Evolutionary conservation across 2,329 filamentous ascomycete genomes (phyloP), one percentile per base, ranked within the genome.

Genomic region (Pyrenophora seminiperda): DNA sequence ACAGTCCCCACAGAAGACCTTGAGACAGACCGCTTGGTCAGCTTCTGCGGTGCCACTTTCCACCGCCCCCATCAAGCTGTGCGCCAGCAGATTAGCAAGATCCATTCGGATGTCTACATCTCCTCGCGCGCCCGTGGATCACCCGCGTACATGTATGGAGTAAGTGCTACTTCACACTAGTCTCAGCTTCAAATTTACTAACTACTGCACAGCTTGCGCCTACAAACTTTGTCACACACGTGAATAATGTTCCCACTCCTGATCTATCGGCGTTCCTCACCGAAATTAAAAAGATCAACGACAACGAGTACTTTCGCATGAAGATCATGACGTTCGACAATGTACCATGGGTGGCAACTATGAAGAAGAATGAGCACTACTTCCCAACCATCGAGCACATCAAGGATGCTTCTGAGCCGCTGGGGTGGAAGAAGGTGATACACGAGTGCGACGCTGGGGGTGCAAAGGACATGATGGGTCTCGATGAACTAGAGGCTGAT

Each of bases 351-450:
- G 91, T 99, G n/a, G 90, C 95, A 31, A 99, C 94, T 7, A 96
- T 99, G 90, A 99, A 99, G 85, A 97, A 97, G 83, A 97, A 97
- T 64, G 93, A 99, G 71, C 94, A 99, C 75, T 99, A 99, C 73
- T 87, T 87, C 75, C 83, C 84, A 2, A 87, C 85, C 53, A 81
- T 85, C 22, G 84, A 87, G 70, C 86, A 85, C 53, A 66, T 83
- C 43, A 86, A 86, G 65, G 84, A 86, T 53, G 45, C 73, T 2
- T 68, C 66, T 1, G 73, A 78, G 53, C 70, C 76, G 4, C 75
- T 80, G 14, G 82, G 83, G 4, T 87, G 84, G 84, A 78, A 75
- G 63, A 79, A 81, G 22, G 73, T 83, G 36, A 79, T 80, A 24
- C 81, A 85, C 50, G 78, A 82, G 57, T 77, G 75, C 43, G 77